A percentile compares a stretch with the other conserved stretches of the same genome.
phyloP scores from a whole-genome alignment of 176 grass and related monocot genomes.

The Zoysia japonica region DNA sequence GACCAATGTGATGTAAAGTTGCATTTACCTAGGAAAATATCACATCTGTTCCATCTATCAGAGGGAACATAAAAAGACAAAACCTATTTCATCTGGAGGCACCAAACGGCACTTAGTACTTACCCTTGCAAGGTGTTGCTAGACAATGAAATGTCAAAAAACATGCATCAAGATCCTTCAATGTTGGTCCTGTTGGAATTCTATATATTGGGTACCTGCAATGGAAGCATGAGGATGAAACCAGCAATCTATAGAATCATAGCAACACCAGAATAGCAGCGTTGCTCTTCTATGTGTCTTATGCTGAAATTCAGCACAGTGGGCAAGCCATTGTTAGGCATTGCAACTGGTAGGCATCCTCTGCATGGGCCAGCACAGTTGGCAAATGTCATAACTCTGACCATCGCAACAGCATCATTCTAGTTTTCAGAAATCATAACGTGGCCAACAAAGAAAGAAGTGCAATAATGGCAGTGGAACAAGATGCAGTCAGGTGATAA shows the following conservation, averaged over 20 bases:
- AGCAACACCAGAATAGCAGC: constrained; percentile 49
- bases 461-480: constrained; percentile 17
- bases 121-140: constrained; percentile 78
- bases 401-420: constrained; percentile 24
- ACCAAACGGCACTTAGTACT: constrained; percentile 40
- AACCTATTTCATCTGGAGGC: not conserved
- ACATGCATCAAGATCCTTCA: constrained; percentile 96
- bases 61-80: not conserved
- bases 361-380: constrained; percentile 63
- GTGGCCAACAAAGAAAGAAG: not conserved
- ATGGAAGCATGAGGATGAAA: constrained; percentile 62
- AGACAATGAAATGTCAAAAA: constrained; percentile 95
- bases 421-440: constrained; percentile 35
- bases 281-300: constrained; percentile 67
- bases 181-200: constrained; percentile 95
- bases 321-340: constrained; percentile 62
- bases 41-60: not conserved
- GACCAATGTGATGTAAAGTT: not conserved
- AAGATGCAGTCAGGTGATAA: constrained; percentile 5
- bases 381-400: constrained; percentile 57
- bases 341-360: constrained; percentile 71
- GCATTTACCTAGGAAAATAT: not conserved
- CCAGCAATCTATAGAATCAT: constrained; percentile 59
- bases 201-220: constrained; percentile 99
- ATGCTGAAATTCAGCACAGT: constrained; percentile 62